Evolutionary conservation across 1,284 basidiomycete genomes (phyloP).

Genomic region (Meira nashicola): DNA sequence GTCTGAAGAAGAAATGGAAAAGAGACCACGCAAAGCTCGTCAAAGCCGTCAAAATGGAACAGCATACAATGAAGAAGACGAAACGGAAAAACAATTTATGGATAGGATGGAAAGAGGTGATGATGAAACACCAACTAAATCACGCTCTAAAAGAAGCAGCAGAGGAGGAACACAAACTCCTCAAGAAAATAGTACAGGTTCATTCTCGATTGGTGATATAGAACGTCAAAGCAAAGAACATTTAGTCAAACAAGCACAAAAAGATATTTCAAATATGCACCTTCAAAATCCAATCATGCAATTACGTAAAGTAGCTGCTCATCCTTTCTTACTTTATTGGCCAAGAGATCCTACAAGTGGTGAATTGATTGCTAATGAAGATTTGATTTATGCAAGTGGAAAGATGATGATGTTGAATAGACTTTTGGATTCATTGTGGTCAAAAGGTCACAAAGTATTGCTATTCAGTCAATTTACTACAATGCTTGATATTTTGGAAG

Average conservation of each 20-base stretch:
- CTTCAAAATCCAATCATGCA: conserved; percentile 94
- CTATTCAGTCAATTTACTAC: conserved; percentile 86
- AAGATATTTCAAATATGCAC: conserved; percentile 81
- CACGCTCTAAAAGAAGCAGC: no score
- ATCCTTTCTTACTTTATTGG: conserved; percentile 90
- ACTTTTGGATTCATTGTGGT: conserved; percentile 77
- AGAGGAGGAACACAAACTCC: conserved; percentile 1
- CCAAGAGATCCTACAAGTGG: conserved; percentile 66
- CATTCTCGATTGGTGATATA: conserved; percentile 22
- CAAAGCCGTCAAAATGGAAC: conserved; percentile 1
- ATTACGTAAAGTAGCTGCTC: conserved; percentile 68
- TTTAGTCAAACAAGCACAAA: conserved; percentile 54
- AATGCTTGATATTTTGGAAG: conserved; percentile 86
- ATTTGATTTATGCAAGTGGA: conserved; percentile 77
- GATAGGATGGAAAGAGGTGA: conserved; percentile 23
- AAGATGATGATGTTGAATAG: conserved; percentile 96
- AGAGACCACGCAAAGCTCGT: neutral
- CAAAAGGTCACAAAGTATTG: conserved; percentile 77
- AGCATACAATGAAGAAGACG: conserved; percentile 19
- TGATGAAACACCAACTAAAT: no score
- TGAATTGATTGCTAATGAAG: conserved; percentile 56
- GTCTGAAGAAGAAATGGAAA: neutral
- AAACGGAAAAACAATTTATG: conserved; percentile 30
- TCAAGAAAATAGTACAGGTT: conserved; percentile 14
- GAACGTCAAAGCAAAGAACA: conserved; percentile 38